Evolutionary conservation across 345 rosid species (phyloP).

Genomic region (Draba incana): DNA sequence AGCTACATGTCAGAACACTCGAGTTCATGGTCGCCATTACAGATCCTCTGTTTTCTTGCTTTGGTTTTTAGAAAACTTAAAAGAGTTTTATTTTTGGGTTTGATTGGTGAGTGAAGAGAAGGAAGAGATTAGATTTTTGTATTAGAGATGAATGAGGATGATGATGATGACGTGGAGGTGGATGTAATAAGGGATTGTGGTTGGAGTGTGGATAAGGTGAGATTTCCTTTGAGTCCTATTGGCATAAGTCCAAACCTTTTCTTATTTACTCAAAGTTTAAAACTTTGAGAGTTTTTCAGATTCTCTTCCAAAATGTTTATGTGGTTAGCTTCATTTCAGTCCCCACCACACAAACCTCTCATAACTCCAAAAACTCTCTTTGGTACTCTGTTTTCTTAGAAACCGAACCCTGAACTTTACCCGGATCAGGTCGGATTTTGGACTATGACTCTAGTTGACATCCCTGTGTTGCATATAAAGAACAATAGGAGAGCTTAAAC

Average conservation of each 20-base stretch:
- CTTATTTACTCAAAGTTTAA: slow-evolving; percentile 4
- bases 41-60: neutral
- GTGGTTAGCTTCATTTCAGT: slow-evolving; percentile 22
- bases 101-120: slow-evolving; percentile 39
- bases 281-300: slow-evolving; percentile 20
- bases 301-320: slow-evolving; percentile 7
- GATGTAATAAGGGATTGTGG: slow-evolving; percentile 61
- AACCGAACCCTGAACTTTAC: neutral
- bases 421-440: neutral
- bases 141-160: slow-evolving; percentile 45
- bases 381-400: neutral
- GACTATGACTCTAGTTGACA: slow-evolving; percentile 4
- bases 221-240: slow-evolving; percentile 80
- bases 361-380: slow-evolving; percentile 11
- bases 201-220: slow-evolving; percentile 92
- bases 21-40: slow-evolving; percentile 85
- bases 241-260: slow-evolving; percentile 46
- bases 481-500: slow-evolving; percentile 10
- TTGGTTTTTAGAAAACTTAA: neutral
- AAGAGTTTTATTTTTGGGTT: no score
- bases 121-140: slow-evolving; percentile 47
- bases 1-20: slow-evolving; percentile 80
- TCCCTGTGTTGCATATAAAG: neutral
- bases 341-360: slow-evolving; percentile 33
- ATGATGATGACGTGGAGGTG: slow-evolving; percentile 49